Evolutionary conservation across 2,329 filamentous ascomycete species (phyloP).

Genomic region (Blastomyces silverae): DNA sequence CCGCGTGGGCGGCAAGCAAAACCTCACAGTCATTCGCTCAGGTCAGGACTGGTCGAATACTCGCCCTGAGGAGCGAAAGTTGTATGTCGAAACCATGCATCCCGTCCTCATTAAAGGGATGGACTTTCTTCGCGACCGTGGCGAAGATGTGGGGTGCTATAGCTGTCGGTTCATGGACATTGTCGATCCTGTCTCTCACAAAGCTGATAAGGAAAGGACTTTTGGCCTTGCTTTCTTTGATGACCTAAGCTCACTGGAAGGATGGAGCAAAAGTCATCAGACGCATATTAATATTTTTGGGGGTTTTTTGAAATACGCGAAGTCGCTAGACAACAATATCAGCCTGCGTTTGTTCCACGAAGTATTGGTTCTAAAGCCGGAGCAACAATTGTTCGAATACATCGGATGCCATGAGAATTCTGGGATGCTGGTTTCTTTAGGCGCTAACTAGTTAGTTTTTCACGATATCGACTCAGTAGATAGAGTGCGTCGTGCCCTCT

Average conservation of each 20-base stretch:
- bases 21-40: constrained; percentile 42
- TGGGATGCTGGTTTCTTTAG: constrained; percentile 28
- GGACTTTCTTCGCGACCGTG: constrained; percentile 42
- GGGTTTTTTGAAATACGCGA: constrained; percentile 37
- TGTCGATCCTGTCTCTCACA: constrained; percentile 26
- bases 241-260: constrained; percentile 37
- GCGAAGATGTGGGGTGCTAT: constrained; percentile 41
- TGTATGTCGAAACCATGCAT: constrained; percentile 44
- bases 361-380: constrained; percentile 35
- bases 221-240: constrained; percentile 42
- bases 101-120: constrained; percentile 42
- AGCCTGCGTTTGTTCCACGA: constrained; percentile 40
- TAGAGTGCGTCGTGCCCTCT: background rate
- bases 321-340: constrained; percentile 33
- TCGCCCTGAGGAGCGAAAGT: constrained; percentile 36
- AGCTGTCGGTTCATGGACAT: constrained; percentile 43
- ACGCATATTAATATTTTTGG: constrained; percentile 41
- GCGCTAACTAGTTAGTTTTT: background rate
- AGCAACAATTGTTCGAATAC: constrained; percentile 42
- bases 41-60: constrained; percentile 44
- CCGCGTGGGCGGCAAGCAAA: constrained; percentile 35
- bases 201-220: constrained; percentile 31
- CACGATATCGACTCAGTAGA: too few relatives aligned
- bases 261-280: constrained; percentile 37
- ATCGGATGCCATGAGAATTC: constrained; percentile 36